These are phyloP conservation scores for Coffea humblotiana DNA, from an alignment of 305 asterid species.

Conservation along the genomic window DNA sequence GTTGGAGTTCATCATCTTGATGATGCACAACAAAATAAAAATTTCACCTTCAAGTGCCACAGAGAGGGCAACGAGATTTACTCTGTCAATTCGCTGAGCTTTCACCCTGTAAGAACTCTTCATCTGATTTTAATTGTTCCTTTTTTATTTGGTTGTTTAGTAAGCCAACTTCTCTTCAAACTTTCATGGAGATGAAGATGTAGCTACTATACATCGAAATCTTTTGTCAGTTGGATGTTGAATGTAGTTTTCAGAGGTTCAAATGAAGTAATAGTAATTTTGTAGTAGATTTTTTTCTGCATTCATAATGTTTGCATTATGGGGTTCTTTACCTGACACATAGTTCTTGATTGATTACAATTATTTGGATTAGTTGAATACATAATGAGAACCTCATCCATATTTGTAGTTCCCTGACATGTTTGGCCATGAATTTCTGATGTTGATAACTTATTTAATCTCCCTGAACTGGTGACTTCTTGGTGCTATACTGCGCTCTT, in stretches of 20 bases:
- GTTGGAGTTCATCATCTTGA: conserved; percentile 96
- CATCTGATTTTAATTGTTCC: not conserved
- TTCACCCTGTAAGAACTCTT: conserved; percentile 79
- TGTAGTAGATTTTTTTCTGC: not conserved
- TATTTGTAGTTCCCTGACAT: not conserved
- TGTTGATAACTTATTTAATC: not conserved
- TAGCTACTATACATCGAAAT: not conserved
- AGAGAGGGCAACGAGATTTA: conserved; percentile 79
- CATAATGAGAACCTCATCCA: not conserved
- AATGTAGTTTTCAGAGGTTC: not conserved
- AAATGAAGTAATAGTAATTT: not conserved
- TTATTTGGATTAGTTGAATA: not conserved
- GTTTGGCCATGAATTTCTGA: not conserved
- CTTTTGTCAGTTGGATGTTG: not conserved
- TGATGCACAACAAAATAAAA: conserved; percentile 71
- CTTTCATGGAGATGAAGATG: not conserved
- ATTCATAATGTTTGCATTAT: not conserved
- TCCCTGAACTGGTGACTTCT: not conserved
- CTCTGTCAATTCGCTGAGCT: conserved; percentile 86
- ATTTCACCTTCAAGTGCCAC: conserved; percentile 97
- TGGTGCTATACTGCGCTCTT: not conserved
- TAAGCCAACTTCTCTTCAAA: not conserved
- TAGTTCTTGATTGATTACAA: not conserved
- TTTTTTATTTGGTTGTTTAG: not conserved
- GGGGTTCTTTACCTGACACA: not conserved